phyloP scores from a whole-genome alignment of 352 stramenopile species.

The Phytophthora colocasiae region DNA sequence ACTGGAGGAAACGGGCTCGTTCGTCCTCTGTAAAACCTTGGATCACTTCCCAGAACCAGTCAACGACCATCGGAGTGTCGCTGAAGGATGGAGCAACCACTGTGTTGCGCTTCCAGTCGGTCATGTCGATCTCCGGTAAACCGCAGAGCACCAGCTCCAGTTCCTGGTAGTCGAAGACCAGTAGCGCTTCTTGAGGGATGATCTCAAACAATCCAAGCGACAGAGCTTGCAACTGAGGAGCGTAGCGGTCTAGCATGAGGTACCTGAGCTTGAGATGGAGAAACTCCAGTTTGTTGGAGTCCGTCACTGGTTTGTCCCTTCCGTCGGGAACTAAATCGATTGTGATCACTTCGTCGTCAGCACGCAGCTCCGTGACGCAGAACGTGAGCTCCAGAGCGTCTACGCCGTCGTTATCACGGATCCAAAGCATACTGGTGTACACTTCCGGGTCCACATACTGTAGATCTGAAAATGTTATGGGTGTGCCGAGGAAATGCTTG shows the following conservation, averaged over 20 bases:
- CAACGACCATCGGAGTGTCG: slow-evolving; percentile 48
- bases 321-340: slow-evolving; percentile 71
- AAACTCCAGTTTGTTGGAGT: slow-evolving; percentile 97
- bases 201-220: slow-evolving; percentile 96
- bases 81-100: slow-evolving; percentile 57
- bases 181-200: slow-evolving; percentile 95
- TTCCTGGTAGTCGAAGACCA: slow-evolving; percentile 99
- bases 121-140: slow-evolving; percentile 88
- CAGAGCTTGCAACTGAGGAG: slow-evolving; percentile 90
- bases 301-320: slow-evolving; percentile 86
- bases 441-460: slow-evolving; percentile 83
- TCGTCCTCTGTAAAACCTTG: slow-evolving; percentile 69
- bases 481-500: slow-evolving; percentile 82
- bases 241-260: slow-evolving; percentile 94
- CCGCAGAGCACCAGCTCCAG: slow-evolving; percentile 89
- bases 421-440: slow-evolving; percentile 81
- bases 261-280: slow-evolving; percentile 95
- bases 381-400: slow-evolving; percentile 80
- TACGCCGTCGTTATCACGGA: slow-evolving; percentile 71
- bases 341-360: slow-evolving; percentile 60
- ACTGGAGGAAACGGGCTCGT: slow-evolving; percentile 85
- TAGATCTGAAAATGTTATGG: slow-evolving; percentile 84
- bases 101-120: slow-evolving; percentile 90
- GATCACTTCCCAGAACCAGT: slow-evolving; percentile 86
- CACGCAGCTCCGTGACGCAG: slow-evolving; percentile 70